A percentile compares a stretch with the other conserved stretches of the same genome.
These are phyloP conservation scores for Mycena sp. DNA, from an alignment of 1,284 basidiomycete species.

Conservation along the genomic window DNA sequence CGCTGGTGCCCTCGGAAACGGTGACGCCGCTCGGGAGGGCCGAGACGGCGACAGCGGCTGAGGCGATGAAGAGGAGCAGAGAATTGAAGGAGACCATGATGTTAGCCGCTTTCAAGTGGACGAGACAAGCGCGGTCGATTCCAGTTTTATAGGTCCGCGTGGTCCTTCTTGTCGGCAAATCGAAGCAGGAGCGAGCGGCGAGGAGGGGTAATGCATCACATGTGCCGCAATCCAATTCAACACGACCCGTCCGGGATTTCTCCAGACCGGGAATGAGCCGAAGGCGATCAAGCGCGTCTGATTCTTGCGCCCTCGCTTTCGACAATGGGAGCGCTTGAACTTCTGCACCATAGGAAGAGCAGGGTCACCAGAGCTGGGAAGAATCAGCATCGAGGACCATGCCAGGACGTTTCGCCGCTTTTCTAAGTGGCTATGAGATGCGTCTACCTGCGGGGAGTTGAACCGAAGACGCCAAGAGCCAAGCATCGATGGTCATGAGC, in stretches of 20 bases:
- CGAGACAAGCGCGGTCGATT: neutral
- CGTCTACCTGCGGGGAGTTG: too few species aligned
- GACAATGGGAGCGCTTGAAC: too few species aligned
- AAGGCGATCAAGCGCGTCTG: too few species aligned
- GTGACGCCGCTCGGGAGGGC: neutral
- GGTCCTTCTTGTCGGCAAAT: too few species aligned
- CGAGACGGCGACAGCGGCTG: neutral
- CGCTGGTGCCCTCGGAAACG: neutral
- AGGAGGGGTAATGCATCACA: neutral
- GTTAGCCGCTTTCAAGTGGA: neutral
- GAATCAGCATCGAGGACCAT: too few species aligned
- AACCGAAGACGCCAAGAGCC: too few species aligned
- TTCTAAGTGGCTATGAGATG: too few species aligned
- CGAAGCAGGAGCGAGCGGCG: neutral
- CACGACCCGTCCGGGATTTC: conserved; percentile 9
- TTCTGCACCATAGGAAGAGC: too few species aligned
- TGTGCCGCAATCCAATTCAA: neutral
- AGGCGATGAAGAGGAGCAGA: neutral
- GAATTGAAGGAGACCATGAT: conserved; percentile 6
- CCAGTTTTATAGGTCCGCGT: neutral
- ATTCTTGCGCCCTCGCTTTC: too few species aligned
- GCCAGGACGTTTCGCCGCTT: too few species aligned
- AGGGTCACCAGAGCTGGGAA: too few species aligned
- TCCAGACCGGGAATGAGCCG: conserved; percentile 11
- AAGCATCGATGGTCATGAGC: too few species aligned